Evolutionary conservation across 2,329 filamentous ascomycete genomes (phyloP).

Genomic region (Aureobasidium pullulans): DNA sequence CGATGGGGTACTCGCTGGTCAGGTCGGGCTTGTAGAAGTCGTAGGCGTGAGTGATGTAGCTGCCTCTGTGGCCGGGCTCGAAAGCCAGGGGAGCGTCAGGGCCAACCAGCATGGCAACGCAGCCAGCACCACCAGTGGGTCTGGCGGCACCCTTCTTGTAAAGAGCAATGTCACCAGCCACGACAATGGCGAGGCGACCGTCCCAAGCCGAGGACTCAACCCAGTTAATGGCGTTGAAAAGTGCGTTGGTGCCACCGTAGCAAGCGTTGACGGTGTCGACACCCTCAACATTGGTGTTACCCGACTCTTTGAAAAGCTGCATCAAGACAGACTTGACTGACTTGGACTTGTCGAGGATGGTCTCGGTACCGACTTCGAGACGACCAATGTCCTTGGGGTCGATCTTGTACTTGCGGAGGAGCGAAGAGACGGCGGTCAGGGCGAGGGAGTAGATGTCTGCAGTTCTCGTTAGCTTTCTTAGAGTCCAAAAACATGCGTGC

Average conservation of each 20-base stretch:
- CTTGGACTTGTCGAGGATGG: slow-evolving; percentile 49
- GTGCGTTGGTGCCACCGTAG: slow-evolving; percentile 48
- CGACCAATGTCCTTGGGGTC: slow-evolving; percentile 45
- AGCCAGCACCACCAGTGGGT: slow-evolving; percentile 46
- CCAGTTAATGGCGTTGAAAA: slow-evolving; percentile 49
- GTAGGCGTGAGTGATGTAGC: slow-evolving; percentile 46
- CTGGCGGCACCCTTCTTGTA: slow-evolving; percentile 49
- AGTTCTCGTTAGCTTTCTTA: slow-evolving; percentile 6
- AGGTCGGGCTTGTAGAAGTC: slow-evolving; percentile 51
- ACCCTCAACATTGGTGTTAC: slow-evolving; percentile 48
- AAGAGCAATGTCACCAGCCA: slow-evolving; percentile 46
- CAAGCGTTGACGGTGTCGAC: slow-evolving; percentile 48
- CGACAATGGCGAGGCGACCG: slow-evolving; percentile 45
- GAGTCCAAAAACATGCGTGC: slow-evolving; percentile 11
- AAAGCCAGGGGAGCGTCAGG: slow-evolving; percentile 44
- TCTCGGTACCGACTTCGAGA: slow-evolving; percentile 48
- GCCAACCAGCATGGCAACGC: slow-evolving; percentile 47
- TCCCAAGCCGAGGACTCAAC: slow-evolving; percentile 48
- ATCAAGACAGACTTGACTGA: slow-evolving; percentile 49
- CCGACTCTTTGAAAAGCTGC: slow-evolving; percentile 45
- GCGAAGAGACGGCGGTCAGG: slow-evolving; percentile 45
- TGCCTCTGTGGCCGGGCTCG: slow-evolving; percentile 43
- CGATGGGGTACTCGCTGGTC: slow-evolving; percentile 47
- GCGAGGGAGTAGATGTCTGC: slow-evolving; percentile 48
- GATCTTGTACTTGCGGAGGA: slow-evolving; percentile 46